Evolutionary conservation across 345 rosid species (phyloP).

Genomic region (Populus deltoides): DNA sequence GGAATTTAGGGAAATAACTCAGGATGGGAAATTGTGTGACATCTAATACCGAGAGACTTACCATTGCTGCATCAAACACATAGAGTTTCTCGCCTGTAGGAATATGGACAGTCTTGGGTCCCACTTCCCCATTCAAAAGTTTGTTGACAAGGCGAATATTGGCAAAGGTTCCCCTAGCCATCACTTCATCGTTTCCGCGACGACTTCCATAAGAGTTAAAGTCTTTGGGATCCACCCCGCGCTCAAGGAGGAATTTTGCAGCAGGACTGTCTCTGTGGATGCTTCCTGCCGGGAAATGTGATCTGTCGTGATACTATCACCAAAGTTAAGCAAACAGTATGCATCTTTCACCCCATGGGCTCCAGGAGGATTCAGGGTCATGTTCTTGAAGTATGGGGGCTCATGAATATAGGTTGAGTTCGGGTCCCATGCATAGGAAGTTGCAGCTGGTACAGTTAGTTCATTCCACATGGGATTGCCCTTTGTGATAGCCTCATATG

Average conservation of each 20-base stretch:
- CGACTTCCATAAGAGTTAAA: constrained; percentile 99
- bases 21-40: neutral
- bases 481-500: constrained; percentile 87
- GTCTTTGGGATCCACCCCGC: constrained; percentile 74
- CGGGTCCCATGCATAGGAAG: constrained; percentile 77
- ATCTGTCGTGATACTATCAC: constrained; percentile 97
- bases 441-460: constrained; percentile 55
- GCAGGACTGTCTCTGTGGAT: constrained; percentile 97
- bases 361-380: constrained; percentile 93
- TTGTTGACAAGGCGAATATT: constrained; percentile 96
- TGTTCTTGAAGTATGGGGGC: constrained; percentile 92
- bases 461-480: constrained; percentile 96
- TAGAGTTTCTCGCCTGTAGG: constrained; percentile 94
- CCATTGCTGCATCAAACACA: constrained; percentile 90
- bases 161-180: constrained; percentile 99
- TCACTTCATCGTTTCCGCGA: constrained; percentile 91
- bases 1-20: neutral
- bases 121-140: constrained; percentile 92
- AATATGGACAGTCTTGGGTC: constrained; percentile 86
- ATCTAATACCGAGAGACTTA: constrained; percentile 28
- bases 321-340: constrained; percentile 85
- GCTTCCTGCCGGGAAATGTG: constrained; percentile 97
- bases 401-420: constrained; percentile 96
- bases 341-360: constrained; percentile 90
- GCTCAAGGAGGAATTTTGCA: constrained; percentile 75